A percentile compares a stretch with the other conserved stretches of the same genome.
Evolutionary conservation across 2,329 filamentous ascomycete genomes (phyloP).

Genomic region (Pseudocercospora fuligena): DNA sequence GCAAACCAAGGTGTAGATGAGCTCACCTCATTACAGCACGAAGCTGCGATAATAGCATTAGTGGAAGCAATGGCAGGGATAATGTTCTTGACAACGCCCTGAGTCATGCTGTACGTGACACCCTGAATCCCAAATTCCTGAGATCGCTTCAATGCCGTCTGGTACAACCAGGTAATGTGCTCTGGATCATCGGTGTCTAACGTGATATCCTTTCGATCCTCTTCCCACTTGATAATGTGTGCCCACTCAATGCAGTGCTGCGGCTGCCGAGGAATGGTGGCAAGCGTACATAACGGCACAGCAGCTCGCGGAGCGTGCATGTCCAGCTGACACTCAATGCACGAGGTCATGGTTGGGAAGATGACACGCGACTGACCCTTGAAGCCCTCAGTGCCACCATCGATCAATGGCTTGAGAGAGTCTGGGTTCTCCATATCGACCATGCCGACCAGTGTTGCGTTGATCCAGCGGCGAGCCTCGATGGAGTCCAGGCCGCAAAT

Average conservation of each 20-base stretch:
- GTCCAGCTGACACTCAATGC: constrained; percentile 97
- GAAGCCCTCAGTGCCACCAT: constrained; percentile 97
- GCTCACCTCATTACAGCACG: constrained; percentile 83
- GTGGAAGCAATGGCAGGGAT: constrained; percentile 98
- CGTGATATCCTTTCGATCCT: constrained; percentile 68
- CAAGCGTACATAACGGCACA: constrained; percentile 93
- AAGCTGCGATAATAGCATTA: constrained; percentile 93
- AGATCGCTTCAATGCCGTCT: constrained; percentile 79
- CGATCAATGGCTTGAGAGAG: constrained; percentile 88
- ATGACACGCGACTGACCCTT: constrained; percentile 96
- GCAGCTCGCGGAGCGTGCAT: constrained; percentile 98
- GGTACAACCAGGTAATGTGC: constrained; percentile 96
- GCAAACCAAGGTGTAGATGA: not conserved
- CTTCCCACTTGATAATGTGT: constrained; percentile 96
- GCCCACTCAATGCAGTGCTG: constrained; percentile 99
- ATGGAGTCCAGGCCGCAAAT: constrained; percentile 96
- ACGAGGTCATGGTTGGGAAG: constrained; percentile 88
- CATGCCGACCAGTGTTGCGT: constrained; percentile 87
- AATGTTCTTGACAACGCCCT: constrained; percentile 99
- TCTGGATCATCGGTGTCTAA: constrained; percentile 96
- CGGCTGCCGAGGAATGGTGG: constrained; percentile 93
- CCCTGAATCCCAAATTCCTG: constrained; percentile 88
- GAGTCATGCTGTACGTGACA: constrained; percentile 92
- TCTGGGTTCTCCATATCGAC: constrained; percentile 83
- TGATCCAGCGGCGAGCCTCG: constrained; percentile 98